Percentiles rank a stretch among this genome's conserved stretches.
Conservation (phyloP, 768 basidiomycete genomes). For the Hericium coralloides region DNA sequence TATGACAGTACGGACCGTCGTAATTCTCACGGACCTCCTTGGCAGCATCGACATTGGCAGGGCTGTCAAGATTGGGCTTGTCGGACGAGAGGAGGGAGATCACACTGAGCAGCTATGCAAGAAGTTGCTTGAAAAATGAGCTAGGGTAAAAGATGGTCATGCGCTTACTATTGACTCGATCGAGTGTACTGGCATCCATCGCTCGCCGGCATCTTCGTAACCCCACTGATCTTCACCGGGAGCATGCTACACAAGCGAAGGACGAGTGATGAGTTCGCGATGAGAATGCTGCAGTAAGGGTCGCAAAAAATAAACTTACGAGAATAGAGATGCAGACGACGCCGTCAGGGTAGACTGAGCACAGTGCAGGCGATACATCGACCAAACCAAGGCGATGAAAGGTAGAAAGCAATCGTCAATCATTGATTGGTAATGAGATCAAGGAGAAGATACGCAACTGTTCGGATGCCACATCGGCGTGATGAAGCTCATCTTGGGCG, state of each 20-base stretch:
- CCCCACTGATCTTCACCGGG: conserved; percentile 96
- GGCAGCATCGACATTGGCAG: conserved; percentile 95
- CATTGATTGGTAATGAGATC: not conserved
- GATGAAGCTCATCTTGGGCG: conserved; percentile 93
- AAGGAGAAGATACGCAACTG: conserved; percentile 42
- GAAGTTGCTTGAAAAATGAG: not conserved
- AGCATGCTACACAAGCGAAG: conserved; percentile 52
- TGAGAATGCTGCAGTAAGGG: not conserved
- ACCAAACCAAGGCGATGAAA: not conserved
- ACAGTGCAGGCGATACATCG: not conserved
- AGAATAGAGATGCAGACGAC: conserved; percentile 95
- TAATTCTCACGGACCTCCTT: conserved; percentile 69
- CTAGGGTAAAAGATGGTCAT: conserved; percentile 3
- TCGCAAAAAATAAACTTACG: conserved; percentile 30
- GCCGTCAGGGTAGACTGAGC: conserved; percentile 83
- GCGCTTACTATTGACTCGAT: conserved; percentile 86
- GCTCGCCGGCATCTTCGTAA: conserved; percentile 93
- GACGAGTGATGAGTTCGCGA: conserved; percentile 6
- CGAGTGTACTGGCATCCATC: conserved; percentile 97
- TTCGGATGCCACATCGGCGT: conserved; percentile 98
- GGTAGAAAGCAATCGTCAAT: not conserved
- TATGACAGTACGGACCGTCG: conserved; percentile 33
- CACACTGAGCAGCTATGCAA: conserved; percentile 78
- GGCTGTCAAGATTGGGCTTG: conserved; percentile 84
- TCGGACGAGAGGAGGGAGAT: conserved; percentile 94